Percentiles rank a stretch among this genome's conserved stretches.
Evolutionary conservation across 305 asterid genomes (phyloP).

Genomic region (Solanum hybrid): DNA sequence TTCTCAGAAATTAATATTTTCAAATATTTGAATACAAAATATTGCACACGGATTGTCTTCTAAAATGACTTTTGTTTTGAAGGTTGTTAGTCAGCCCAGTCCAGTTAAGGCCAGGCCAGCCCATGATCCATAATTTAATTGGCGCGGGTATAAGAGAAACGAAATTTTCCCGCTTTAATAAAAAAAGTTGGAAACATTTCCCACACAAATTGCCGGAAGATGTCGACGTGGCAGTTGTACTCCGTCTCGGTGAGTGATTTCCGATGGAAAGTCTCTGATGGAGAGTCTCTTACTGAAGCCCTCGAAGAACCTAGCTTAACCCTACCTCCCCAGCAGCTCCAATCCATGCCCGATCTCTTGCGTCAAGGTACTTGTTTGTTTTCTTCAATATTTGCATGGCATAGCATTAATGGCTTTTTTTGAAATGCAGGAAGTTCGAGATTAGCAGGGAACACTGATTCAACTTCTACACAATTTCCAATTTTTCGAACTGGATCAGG

Average conservation of each 20-base stretch:
- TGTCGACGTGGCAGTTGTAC: slow-evolving; percentile 82
- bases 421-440: slow-evolving; percentile 38
- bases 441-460: slow-evolving; percentile 34
- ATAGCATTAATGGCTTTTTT: not conserved
- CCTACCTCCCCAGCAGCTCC: slow-evolving; percentile 41
- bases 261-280: slow-evolving; percentile 53
- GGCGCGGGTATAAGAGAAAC: not conserved
- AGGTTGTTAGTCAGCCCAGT: not conserved
- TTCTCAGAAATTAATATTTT: not conserved
- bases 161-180: not conserved
- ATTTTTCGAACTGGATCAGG: slow-evolving; percentile 67
- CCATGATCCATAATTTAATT: not conserved
- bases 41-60: not conserved
- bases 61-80: not conserved
- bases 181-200: not conserved
- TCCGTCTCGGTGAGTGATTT: slow-evolving; percentile 39
- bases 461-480: slow-evolving; percentile 25
- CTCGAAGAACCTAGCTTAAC: slow-evolving; percentile 17
- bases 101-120: too few relatives aligned
- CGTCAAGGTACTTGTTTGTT: slow-evolving; percentile 44
- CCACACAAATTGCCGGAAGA: slow-evolving; percentile 24
- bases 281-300: slow-evolving; percentile 8
- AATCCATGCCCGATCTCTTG: slow-evolving; percentile 80
- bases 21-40: not conserved
- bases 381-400: not conserved